Percentiles rank a stretch among this genome's conserved stretches.
These are phyloP conservation scores for Peniophora sp. DNA, from an alignment of 1,284 basidiomycete species.

Conservation along the genomic window DNA sequence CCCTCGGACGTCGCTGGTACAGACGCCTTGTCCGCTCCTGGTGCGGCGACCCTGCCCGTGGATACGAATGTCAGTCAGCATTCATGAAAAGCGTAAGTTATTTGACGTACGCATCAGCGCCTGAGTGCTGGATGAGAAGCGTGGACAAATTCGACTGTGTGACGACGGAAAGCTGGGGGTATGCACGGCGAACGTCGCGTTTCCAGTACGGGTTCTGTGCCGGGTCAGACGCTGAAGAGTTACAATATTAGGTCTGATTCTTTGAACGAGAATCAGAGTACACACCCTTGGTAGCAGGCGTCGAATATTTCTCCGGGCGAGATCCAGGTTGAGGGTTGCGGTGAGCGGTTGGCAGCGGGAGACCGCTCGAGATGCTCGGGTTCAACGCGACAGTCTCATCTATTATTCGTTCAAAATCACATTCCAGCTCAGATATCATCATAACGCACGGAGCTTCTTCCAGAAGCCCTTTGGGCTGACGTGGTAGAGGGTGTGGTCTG, in stretches of 20 bases:
- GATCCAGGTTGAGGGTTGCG: conserved; percentile 85
- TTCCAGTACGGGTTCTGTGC: conserved; percentile 90
- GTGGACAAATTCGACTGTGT: conserved; percentile 77
- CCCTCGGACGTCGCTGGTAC: conserved; percentile 40
- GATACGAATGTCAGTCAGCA: conserved; percentile 8
- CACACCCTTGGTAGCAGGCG: conserved; percentile 81
- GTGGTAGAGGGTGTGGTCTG: conserved; percentile 84
- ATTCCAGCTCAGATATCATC: conserved; percentile 1
- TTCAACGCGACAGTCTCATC: conserved; percentile 74
- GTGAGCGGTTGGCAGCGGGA: conserved; percentile 70
- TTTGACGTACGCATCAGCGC: conserved; percentile 49
- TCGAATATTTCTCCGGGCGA: conserved; percentile 77
- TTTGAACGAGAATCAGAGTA: conserved; percentile 10
- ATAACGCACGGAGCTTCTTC: conserved; percentile 83
- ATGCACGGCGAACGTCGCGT: conserved; percentile 87
- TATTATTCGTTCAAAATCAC: conserved; percentile 22
- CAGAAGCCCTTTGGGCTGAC: conserved; percentile 84
- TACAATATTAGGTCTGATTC: too few relatives aligned
- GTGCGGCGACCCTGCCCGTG: conserved; percentile 45
- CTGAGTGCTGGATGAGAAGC: conserved; percentile 77
- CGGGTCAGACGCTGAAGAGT: conserved; percentile 60
- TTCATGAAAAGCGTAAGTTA: neutral
- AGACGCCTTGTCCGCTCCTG: conserved; percentile 29
- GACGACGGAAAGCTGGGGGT: conserved; percentile 81
- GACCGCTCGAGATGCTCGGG: conserved; percentile 86